A percentile compares a stretch with the other conserved stretches of the same genome.
phyloP scores from a whole-genome alignment of 2,329 filamentous ascomycete species.

The Talaromyces atroroseus region DNA sequence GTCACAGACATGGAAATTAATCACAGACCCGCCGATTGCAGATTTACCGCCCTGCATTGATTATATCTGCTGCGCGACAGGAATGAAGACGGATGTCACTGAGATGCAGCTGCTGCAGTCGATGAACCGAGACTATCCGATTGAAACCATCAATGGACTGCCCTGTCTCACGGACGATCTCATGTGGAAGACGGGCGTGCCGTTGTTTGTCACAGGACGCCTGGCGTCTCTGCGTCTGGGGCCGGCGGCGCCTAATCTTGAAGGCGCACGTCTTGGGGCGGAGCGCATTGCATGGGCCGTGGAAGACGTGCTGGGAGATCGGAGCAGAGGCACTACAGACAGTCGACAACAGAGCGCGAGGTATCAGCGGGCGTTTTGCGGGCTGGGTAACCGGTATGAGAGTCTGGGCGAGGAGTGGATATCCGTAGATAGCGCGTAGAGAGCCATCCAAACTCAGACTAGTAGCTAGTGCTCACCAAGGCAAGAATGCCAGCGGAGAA shows the following conservation, averaged over 20 bases:
- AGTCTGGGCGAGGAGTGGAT: slow-evolving; percentile 18
- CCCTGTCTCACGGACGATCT: slow-evolving; percentile 71
- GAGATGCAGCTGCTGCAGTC: slow-evolving; percentile 57
- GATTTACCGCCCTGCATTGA: slow-evolving; percentile 48
- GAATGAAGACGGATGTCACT: slow-evolving; percentile 59
- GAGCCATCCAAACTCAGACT: no score
- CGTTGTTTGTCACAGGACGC: slow-evolving; percentile 65
- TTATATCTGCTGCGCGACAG: slow-evolving; percentile 72
- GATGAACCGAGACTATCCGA: slow-evolving; percentile 55
- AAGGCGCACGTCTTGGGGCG: slow-evolving; percentile 65
- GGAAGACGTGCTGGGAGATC: slow-evolving; percentile 50
- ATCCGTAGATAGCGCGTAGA: neutral
- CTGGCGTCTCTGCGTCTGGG: slow-evolving; percentile 64
- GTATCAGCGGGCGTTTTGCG: slow-evolving; percentile 32
- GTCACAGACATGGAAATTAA: slow-evolving; percentile 47
- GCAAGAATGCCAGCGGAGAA: no score
- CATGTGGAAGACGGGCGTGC: slow-evolving; percentile 68
- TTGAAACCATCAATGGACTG: slow-evolving; percentile 59
- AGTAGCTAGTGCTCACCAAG: no score
- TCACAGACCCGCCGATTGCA: slow-evolving; percentile 49
- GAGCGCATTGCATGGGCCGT: slow-evolving; percentile 69
- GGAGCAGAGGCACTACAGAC: slow-evolving; percentile 12
- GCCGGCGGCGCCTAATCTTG: slow-evolving; percentile 67
- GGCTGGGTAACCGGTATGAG: slow-evolving; percentile 37
- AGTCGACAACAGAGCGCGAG: slow-evolving; percentile 20